Evolutionary conservation across 176 grass and related monocot species (phyloP).

Genomic region (Melocanna baccifera): DNA sequence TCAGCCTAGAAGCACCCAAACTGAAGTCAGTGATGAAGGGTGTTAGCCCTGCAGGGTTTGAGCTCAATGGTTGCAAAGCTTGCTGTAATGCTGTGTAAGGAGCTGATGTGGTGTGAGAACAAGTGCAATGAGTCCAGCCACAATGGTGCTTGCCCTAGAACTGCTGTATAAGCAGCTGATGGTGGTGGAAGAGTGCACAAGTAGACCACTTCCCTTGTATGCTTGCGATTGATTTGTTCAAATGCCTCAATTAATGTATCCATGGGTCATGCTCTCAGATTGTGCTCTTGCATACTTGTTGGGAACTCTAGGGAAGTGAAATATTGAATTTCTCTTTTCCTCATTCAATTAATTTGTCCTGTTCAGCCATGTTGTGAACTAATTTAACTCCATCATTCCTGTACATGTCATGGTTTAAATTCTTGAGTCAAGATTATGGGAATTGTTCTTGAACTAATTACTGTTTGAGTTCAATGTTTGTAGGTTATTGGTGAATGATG

Average conservation of each 20-base stretch:
- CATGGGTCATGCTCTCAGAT: neutral
- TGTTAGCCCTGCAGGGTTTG: neutral
- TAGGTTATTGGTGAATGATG: slow-evolving; percentile 1
- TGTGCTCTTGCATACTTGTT: neutral
- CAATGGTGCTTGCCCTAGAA: neutral
- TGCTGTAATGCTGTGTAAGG: neutral
- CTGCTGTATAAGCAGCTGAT: neutral
- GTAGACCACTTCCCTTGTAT: neutral
- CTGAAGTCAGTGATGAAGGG: neutral
- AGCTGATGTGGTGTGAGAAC: neutral
- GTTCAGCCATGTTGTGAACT: neutral
- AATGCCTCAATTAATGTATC: neutral
- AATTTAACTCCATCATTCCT: neutral
- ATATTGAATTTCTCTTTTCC: neutral
- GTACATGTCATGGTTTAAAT: neutral
- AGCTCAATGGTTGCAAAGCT: neutral
- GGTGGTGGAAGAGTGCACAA: neutral
- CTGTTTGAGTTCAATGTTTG: neutral
- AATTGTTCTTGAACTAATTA: neutral
- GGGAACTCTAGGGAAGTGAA: neutral
- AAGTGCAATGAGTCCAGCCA: neutral
- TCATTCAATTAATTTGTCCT: neutral
- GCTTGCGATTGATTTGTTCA: neutral
- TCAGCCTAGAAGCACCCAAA: neutral
- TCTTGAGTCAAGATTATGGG: neutral